phyloP scores from a whole-genome alignment of 441 rosid genomes.

The Erodium moschatum region DNA sequence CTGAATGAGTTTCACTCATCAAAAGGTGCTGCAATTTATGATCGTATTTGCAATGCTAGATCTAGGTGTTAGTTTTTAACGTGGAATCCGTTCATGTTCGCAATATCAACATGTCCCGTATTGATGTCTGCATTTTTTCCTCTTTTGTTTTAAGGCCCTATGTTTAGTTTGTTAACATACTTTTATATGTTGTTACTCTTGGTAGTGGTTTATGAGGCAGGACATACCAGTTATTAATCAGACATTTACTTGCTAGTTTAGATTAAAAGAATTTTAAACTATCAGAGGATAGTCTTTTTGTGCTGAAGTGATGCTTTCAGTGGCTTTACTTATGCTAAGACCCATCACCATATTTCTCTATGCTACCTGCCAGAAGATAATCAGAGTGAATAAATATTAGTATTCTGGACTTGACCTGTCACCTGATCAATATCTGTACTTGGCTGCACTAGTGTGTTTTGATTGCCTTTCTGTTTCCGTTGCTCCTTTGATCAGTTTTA shows the following conservation, averaged over 20 bases:
- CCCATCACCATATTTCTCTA: not conserved
- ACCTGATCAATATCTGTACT: not conserved
- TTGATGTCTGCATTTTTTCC: not conserved
- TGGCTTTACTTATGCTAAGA: not conserved
- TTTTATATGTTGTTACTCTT: not conserved
- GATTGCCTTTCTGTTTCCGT: not conserved
- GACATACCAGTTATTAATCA: not conserved
- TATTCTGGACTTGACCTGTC: not conserved
- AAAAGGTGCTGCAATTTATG: constrained; percentile 2
- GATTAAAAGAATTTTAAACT: not conserved
- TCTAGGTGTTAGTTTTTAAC: not conserved
- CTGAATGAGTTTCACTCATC: not conserved
- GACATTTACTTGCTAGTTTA: not conserved
- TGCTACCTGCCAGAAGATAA: not conserved
- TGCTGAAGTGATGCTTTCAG: not conserved
- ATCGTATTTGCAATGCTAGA: not conserved
- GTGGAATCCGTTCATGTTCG: not conserved
- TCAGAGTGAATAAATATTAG: not conserved
- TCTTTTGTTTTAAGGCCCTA: not conserved
- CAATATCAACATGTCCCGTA: not conserved
- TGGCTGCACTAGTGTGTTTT: not conserved
- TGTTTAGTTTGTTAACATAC: not conserved
- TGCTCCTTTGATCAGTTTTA: not conserved
- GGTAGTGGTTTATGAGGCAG: not conserved
- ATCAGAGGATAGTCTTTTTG: not conserved